Evolutionary conservation across 345 rosid genomes (phyloP).

Genomic region (Salix exigua): DNA sequence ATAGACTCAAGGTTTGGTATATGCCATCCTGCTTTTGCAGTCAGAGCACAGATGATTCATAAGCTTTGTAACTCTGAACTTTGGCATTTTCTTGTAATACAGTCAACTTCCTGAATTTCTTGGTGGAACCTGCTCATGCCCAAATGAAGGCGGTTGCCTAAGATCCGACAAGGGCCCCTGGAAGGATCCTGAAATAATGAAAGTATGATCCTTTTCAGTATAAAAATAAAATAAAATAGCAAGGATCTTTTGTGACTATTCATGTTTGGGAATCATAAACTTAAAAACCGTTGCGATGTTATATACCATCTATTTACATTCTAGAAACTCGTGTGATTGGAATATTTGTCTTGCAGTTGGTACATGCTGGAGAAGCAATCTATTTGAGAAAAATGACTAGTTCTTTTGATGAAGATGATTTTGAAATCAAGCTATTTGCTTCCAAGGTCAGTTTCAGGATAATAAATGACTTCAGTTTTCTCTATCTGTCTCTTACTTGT

Average conservation of each 20-base stretch:
- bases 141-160: slow-evolving; percentile 76
- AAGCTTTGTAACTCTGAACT: slow-evolving; percentile 7
- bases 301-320: neutral
- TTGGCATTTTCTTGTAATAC: slow-evolving; percentile 24
- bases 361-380: slow-evolving; percentile 53
- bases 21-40: slow-evolving; percentile 15
- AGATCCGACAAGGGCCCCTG: slow-evolving; percentile 86
- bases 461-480: slow-evolving; percentile 1
- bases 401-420: slow-evolving; percentile 49
- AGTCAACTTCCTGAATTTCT: slow-evolving; percentile 96
- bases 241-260: neutral
- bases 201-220: slow-evolving; percentile 44
- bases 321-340: slow-evolving; percentile 14
- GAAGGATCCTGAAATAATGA: slow-evolving; percentile 80
- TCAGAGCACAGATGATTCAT: neutral
- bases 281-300: neutral
- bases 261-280: slow-evolving; percentile 1
- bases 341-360: slow-evolving; percentile 49
- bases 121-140: slow-evolving; percentile 85
- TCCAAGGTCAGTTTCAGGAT: slow-evolving; percentile 47
- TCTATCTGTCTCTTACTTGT: slow-evolving; percentile 16
- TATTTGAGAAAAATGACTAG: slow-evolving; percentile 46
- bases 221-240: slow-evolving; percentile 1
- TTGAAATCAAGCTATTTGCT: slow-evolving; percentile 41
- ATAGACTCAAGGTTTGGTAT: slow-evolving; percentile 64